Percentiles rank a stretch among this genome's conserved stretches.
Conservation (phyloP, 164 flowering plant species). For the Houttuynia cordata region DNA sequence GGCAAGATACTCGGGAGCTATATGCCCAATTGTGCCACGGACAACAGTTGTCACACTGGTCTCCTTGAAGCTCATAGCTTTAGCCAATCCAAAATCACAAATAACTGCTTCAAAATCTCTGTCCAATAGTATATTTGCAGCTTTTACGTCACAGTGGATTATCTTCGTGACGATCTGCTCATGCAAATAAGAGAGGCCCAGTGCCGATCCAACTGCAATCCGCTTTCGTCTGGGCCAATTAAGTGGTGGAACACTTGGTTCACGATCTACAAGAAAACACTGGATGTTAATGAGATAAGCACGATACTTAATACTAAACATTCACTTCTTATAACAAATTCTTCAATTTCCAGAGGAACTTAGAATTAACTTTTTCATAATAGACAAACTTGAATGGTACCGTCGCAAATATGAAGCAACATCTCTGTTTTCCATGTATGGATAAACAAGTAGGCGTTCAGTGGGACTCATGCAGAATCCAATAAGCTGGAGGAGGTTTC, state of each 20-base stretch:
- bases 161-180: slow-evolving; percentile 89
- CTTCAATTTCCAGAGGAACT: too few relatives aligned
- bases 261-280: too few relatives aligned
- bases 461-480: too few relatives aligned
- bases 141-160: slow-evolving; percentile 89
- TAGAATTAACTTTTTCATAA: too few relatives aligned
- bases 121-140: slow-evolving; percentile 76
- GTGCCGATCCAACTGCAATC: slow-evolving; percentile 74
- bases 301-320: too few relatives aligned
- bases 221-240: slow-evolving; percentile 62
- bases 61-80: slow-evolving; percentile 64
- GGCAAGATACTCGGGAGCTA: slow-evolving; percentile 87
- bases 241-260: slow-evolving; percentile 28
- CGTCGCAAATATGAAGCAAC: too few relatives aligned
- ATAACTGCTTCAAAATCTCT: slow-evolving; percentile 91
- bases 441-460: too few relatives aligned
- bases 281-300: too few relatives aligned
- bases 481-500: too few relatives aligned
- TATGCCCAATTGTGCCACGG: slow-evolving; percentile 95
- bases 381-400: too few relatives aligned
- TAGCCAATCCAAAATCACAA: slow-evolving; percentile 86
- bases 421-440: too few relatives aligned
- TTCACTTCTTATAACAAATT: too few relatives aligned
- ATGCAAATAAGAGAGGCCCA: slow-evolving; percentile 74
- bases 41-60: slow-evolving; percentile 82